Evolutionary conservation across 2,329 filamentous ascomycete genomes (phyloP).

Genomic region (Aspergillus chevalieri): DNA sequence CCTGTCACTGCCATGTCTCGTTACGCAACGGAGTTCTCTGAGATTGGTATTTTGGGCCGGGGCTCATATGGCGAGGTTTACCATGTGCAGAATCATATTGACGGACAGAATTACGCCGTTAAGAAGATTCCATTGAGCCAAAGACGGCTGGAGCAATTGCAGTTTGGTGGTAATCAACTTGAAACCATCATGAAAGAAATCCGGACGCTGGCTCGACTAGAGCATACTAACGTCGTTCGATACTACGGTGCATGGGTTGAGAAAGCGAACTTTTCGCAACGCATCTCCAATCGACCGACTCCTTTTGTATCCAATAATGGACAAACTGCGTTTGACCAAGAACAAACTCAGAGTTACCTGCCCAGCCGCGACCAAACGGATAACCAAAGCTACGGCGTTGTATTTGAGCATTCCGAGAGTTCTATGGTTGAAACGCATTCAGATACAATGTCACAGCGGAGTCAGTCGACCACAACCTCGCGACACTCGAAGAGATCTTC

Average conservation of each 20-base stretch:
- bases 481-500: conserved; percentile 37
- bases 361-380: conserved; percentile 14
- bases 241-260: conserved; percentile 64
- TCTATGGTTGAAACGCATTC: conserved; percentile 17
- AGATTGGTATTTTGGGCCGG: conserved; percentile 53
- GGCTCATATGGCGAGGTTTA: conserved; percentile 63
- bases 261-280: conserved; percentile 25
- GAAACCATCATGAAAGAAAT: conserved; percentile 56
- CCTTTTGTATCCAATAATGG: conserved; percentile 9
- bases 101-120: conserved; percentile 58
- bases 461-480: conserved; percentile 36
- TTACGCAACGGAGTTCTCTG: conserved; percentile 47
- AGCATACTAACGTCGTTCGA: conserved; percentile 61
- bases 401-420: conserved; percentile 36
- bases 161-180: conserved; percentile 48
- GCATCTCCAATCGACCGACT: conserved; percentile 4
- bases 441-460: conserved; percentile 19
- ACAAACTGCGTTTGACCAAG: conserved; percentile 7
- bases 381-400: conserved; percentile 31
- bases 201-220: conserved; percentile 54
- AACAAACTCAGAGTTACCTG: conserved; percentile 10
- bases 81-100: conserved; percentile 55
- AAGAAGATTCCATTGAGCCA: conserved; percentile 59
- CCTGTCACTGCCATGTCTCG: conserved; percentile 31
- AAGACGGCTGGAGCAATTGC: conserved; percentile 47